A percentile compares a stretch with the other conserved stretches of the same genome.
Evolutionary conservation across 495 filamentous ascomycete species (phyloP).

Genomic region (Hamigera avellanea): DNA sequence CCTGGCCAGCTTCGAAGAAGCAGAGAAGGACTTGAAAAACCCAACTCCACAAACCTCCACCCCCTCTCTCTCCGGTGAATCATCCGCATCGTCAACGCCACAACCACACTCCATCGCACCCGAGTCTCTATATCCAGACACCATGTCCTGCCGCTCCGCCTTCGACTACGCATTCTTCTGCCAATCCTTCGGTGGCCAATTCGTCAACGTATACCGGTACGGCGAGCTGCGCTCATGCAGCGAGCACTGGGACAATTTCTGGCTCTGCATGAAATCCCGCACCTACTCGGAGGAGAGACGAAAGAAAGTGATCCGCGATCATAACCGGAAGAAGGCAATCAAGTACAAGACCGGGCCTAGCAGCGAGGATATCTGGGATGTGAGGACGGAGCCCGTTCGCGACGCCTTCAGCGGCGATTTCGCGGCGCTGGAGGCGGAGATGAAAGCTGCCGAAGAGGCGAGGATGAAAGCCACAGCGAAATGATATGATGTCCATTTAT

Average conservation of each 20-base stretch:
- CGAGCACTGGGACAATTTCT: conserved; percentile 80
- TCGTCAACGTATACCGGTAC: conserved; percentile 76
- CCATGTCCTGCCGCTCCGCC: conserved; percentile 76
- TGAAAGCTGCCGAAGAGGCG: conserved; percentile 34
- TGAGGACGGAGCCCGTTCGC: conserved; percentile 39
- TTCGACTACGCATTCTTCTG: conserved; percentile 97
- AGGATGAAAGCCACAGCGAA: conserved; percentile 1
- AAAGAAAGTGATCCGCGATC: conserved; percentile 49
- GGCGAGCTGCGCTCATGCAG: conserved; percentile 61
- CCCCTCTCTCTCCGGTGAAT: conserved; percentile 8
- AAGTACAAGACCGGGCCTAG: conserved; percentile 65
- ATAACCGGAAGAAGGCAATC: conserved; percentile 60
- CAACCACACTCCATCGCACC: conserved; percentile 30
- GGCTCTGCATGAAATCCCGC: conserved; percentile 86
- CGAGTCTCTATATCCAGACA: conserved; percentile 59
- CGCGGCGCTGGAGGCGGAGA: conserved; percentile 43
- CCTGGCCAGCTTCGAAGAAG: conserved; percentile 38
- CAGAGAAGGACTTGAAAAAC: conserved; percentile 13
- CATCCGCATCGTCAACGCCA: conserved; percentile 10
- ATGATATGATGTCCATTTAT: no score
- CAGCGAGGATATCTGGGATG: conserved; percentile 89
- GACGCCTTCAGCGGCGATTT: conserved; percentile 48
- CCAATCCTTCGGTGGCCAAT: conserved; percentile 82
- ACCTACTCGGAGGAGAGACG: conserved; percentile 32
- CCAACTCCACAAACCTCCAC: conserved; percentile 5